These are phyloP conservation scores for Thalassiosira mediterranea DNA, from an alignment of 352 stramenopile species.

Conservation along the genomic window DNA sequence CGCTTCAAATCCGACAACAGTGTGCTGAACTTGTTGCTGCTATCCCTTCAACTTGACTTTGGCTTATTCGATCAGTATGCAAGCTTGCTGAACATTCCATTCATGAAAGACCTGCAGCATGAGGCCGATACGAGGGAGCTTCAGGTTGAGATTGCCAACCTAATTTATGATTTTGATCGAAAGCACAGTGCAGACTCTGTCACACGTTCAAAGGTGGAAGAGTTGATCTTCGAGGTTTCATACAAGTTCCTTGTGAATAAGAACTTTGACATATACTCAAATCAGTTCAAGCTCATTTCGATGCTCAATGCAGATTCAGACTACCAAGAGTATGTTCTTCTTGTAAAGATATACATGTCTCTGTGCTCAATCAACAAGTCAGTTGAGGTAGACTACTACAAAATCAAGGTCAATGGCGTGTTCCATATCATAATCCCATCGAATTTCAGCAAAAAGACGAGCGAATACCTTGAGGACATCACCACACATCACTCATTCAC, in stretches of 20 bases:
- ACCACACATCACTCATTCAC: conserved; percentile 65
- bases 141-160: conserved; percentile 66
- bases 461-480: conserved; percentile 63
- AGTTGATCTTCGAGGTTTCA: conserved; percentile 65
- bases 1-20: conserved; percentile 65
- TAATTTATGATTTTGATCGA: conserved; percentile 70
- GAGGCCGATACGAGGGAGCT: conserved; percentile 59
- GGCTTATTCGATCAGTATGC: conserved; percentile 62
- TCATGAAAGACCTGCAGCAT: conserved; percentile 67
- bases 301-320: conserved; percentile 67
- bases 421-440: conserved; percentile 69
- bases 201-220: conserved; percentile 69
- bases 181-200: conserved; percentile 55
- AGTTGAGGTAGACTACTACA: conserved; percentile 74
- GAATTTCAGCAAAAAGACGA: conserved; percentile 69
- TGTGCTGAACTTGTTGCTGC: conserved; percentile 60
- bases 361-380: conserved; percentile 73
- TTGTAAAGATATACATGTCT: conserved; percentile 75
- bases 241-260: conserved; percentile 78
- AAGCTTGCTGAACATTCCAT: conserved; percentile 61
- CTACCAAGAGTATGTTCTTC: conserved; percentile 69
- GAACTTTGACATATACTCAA: conserved; percentile 55
- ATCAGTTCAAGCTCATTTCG: conserved; percentile 65
- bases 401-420: conserved; percentile 58
- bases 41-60: conserved; percentile 70